Percentiles rank a stretch among this genome's conserved stretches.
These are phyloP conservation scores for Parasarocladium wereldwijsianum DNA, from an alignment of 2,329 filamentous ascomycete genomes.

Conservation along the genomic window DNA sequence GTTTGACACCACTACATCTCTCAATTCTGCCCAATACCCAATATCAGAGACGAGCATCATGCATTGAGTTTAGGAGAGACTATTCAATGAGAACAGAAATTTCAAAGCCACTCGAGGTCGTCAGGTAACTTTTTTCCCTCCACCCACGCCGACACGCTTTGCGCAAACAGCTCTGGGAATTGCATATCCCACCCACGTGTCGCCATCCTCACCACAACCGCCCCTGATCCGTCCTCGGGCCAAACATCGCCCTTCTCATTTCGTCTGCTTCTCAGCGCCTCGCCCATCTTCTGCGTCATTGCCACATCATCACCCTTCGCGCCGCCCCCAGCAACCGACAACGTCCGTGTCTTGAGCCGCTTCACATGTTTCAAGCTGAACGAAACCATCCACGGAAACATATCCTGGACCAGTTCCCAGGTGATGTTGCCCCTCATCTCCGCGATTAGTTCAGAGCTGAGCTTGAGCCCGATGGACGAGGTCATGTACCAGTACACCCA, in stretches of 20 bases:
- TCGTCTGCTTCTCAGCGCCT: slow-evolving; percentile 7
- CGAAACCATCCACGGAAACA: slow-evolving; percentile 11
- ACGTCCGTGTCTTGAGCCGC: slow-evolving; percentile 11
- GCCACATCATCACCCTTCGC: slow-evolving; percentile 18
- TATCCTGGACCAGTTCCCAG: slow-evolving; percentile 11
- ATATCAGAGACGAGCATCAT: too few relatives aligned
- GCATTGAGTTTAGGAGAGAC: too few relatives aligned
- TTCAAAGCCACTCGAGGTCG: slow-evolving; percentile 9
- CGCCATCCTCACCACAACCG: slow-evolving; percentile 19
- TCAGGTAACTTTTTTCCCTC: slow-evolving; percentile 13
- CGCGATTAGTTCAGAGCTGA: slow-evolving; percentile 14
- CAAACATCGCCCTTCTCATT: slow-evolving; percentile 8
- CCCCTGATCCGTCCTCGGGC: slow-evolving; percentile 12
- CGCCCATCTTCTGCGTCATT: slow-evolving; percentile 15
- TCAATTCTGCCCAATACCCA: too few relatives aligned
- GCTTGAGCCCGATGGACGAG: slow-evolving; percentile 12
- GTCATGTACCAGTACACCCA: slow-evolving; percentile 13
- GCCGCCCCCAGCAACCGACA: slow-evolving; percentile 16
- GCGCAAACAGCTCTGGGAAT: slow-evolving; percentile 21
- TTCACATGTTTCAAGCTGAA: slow-evolving; percentile 13
- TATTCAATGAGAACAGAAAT: too few relatives aligned
- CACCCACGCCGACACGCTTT: slow-evolving; percentile 21
- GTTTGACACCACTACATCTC: neutral
- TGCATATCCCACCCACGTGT: slow-evolving; percentile 26
- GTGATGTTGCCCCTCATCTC: slow-evolving; percentile 19